These are phyloP conservation scores for Plasmodium falciparum DNA, from an alignment of 169 alveolate genomes.

Conservation along the genomic window DNA sequence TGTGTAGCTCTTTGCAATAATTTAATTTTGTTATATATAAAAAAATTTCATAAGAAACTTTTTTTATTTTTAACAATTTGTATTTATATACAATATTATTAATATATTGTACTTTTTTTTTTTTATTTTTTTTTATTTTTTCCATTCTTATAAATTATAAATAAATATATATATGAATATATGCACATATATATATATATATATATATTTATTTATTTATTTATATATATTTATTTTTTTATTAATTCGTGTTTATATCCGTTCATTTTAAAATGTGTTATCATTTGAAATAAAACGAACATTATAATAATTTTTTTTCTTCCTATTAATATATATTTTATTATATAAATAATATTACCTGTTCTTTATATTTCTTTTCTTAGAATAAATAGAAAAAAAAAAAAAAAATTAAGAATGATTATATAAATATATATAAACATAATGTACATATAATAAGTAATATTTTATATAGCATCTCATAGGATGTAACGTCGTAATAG, in stretches of 20 bases:
- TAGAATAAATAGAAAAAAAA: background rate
- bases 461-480: too few species aligned
- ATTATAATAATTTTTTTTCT: too few species aligned
- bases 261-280: too few species aligned
- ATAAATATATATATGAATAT: background rate
- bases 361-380: background rate
- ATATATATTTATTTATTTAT: background rate
- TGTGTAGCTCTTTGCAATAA: background rate
- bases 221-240: background rate
- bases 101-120: too few species aligned
- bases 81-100: background rate
- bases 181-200: background rate
- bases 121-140: background rate
- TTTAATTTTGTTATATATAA: background rate
- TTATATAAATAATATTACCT: too few species aligned
- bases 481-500: too few species aligned
- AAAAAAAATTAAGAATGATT: too few species aligned
- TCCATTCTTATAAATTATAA: background rate
- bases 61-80: background rate
- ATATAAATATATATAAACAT: too few species aligned
- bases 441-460: too few species aligned
- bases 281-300: too few species aligned
- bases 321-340: too few species aligned
- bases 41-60: slow-evolving; percentile 1
- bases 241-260: too few species aligned